phyloP scores from a whole-genome alignment of 75 land plant genomes.

The Sequoiadendron giganteum region DNA sequence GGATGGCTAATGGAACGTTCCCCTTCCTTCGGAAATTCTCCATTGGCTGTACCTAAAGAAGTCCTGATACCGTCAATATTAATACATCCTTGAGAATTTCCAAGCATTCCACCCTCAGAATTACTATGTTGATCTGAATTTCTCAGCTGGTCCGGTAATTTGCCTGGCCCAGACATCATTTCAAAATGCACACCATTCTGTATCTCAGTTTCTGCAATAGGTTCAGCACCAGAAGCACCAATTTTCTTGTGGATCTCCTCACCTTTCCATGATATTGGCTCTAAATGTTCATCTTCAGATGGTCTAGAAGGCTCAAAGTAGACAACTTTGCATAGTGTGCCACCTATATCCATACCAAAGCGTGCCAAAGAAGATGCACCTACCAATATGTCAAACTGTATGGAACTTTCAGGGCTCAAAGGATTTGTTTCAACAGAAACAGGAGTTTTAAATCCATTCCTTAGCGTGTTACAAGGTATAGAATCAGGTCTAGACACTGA shows the following conservation, averaged over 20 bases:
- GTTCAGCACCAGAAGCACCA: conserved; percentile 1
- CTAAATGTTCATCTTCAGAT: not conserved
- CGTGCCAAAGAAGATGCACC: conserved; percentile 34
- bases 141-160: not conserved
- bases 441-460: not conserved
- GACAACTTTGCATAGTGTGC: conserved; percentile 44
- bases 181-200: not conserved
- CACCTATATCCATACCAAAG: conserved; percentile 43
- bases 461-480: not conserved
- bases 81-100: not conserved
- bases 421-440: not conserved
- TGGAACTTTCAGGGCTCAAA: not conserved
- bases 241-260: not conserved
- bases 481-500: not conserved
- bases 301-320: conserved; percentile 30
- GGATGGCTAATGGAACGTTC: not conserved
- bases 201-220: not conserved
- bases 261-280: not conserved
- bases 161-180: not conserved
- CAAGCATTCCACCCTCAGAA: not conserved
- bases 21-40: not conserved
- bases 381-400: conserved; percentile 5
- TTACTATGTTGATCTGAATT: not conserved
- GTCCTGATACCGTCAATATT: not conserved
- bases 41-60: not conserved